phyloP scores from a whole-genome alignment of 2,329 filamentous ascomycete genomes.

The Microdochium trichocladiopsis region DNA sequence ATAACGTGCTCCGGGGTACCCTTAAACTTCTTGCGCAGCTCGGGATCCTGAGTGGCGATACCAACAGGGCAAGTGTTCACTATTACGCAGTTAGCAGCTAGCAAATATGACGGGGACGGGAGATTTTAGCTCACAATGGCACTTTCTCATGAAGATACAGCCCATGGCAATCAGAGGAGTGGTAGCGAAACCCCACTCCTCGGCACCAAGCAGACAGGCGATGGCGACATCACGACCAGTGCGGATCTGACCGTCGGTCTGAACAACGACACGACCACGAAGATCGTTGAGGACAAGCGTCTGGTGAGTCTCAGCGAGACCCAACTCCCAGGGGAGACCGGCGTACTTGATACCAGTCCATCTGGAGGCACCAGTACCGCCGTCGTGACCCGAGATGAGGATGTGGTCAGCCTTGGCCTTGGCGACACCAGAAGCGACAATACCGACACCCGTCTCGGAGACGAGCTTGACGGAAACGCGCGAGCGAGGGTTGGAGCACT shows the following conservation, averaged over 20 bases:
- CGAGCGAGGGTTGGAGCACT: conserved; percentile 89
- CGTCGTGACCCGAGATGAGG: conserved; percentile 92
- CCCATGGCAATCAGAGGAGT: conserved; percentile 94
- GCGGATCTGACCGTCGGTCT: conserved; percentile 90
- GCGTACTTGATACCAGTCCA: conserved; percentile 99
- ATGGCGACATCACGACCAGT: conserved; percentile 93
- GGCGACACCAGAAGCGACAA: conserved; percentile 93
- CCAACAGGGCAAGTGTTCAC: conserved; percentile 82
- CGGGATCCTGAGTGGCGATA: conserved; percentile 93
- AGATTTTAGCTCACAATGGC: too few species aligned
- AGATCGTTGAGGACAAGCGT: conserved; percentile 93
- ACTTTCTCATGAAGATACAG: conserved; percentile 90
- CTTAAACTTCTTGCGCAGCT: conserved; percentile 86
- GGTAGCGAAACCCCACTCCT: conserved; percentile 96
- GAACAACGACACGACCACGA: conserved; percentile 88
- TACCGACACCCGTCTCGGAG: conserved; percentile 94
- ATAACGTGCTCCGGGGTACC: conserved; percentile 95
- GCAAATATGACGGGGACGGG: too few species aligned
- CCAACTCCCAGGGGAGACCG: conserved; percentile 92
- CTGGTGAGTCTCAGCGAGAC: conserved; percentile 95
- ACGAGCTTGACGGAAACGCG: conserved; percentile 96
- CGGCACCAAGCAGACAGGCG: conserved; percentile 90
- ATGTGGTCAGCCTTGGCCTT: conserved; percentile 98
- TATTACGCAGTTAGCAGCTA: conserved; percentile 13
- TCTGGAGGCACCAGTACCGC: conserved; percentile 90